phyloP scores from a whole-genome alignment of 148 eudicot genomes.

The Rhododendron ferrugineum region DNA sequence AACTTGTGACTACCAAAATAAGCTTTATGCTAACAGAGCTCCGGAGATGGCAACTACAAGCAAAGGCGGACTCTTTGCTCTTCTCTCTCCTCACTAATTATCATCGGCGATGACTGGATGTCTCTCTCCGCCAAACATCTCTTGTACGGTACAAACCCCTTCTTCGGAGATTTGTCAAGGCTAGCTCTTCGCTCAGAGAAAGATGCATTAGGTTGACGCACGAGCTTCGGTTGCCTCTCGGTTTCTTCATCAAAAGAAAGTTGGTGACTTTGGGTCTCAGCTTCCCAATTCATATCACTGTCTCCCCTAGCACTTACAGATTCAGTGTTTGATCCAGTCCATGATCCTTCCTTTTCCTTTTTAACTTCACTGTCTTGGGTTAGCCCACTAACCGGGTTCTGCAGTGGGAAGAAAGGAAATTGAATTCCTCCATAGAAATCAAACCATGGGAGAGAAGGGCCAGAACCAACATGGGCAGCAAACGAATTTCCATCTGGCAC shows the following conservation, averaged over 20 bases:
- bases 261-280: slow-evolving; percentile 25
- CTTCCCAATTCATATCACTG: slow-evolving; percentile 25
- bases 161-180: slow-evolving; percentile 20
- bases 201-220: background rate
- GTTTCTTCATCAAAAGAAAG: slow-evolving; percentile 13
- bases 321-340: slow-evolving; percentile 34
- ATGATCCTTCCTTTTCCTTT: slow-evolving; percentile 42
- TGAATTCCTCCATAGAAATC: slow-evolving; percentile 31
- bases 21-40: background rate
- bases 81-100: slow-evolving; percentile 36
- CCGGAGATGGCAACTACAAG: slow-evolving; percentile 31
- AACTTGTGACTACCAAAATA: background rate
- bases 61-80: slow-evolving; percentile 57
- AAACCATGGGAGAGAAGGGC: slow-evolving; percentile 35
- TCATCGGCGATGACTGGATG: slow-evolving; percentile 19
- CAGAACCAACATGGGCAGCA: slow-evolving; percentile 18
- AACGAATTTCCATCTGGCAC: slow-evolving; percentile 13
- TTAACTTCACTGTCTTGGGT: slow-evolving; percentile 26
- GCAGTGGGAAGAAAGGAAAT: slow-evolving; percentile 18
- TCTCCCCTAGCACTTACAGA: slow-evolving; percentile 24
- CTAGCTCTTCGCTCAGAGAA: slow-evolving; percentile 16
- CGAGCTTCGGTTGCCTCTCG: background rate
- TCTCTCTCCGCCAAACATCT: slow-evolving; percentile 54
- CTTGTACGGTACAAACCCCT: slow-evolving; percentile 87
- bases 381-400: slow-evolving; percentile 16